phyloP scores from a whole-genome alignment of 2,329 filamentous ascomycete genomes.

The Daldinia sp. region DNA sequence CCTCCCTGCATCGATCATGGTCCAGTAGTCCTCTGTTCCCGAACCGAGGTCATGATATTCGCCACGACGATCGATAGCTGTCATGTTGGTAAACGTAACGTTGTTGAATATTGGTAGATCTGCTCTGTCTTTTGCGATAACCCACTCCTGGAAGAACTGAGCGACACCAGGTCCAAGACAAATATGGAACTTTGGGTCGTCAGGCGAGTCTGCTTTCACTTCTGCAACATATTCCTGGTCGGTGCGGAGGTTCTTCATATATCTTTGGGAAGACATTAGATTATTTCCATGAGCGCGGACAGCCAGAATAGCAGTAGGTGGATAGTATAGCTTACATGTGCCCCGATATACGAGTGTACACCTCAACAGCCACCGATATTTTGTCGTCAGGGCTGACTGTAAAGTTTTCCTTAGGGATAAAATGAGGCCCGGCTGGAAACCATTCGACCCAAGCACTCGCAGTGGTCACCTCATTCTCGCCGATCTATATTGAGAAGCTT shows the following conservation, averaged over 20 bases:
- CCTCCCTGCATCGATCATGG: constrained; percentile 18
- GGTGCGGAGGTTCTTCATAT: constrained; percentile 31
- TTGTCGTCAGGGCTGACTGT: background rate
- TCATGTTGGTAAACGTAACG: constrained; percentile 30
- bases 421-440: background rate
- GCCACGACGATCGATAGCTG: constrained; percentile 6
- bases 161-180: constrained; percentile 32
- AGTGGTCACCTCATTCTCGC: background rate
- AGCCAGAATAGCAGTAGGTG: background rate
- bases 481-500: background rate
- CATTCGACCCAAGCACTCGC: background rate
- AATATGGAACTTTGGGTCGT: constrained; percentile 23
- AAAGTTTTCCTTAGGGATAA: background rate
- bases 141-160: constrained; percentile 27
- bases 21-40: constrained; percentile 18
- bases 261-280: constrained; percentile 2
- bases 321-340: background rate
- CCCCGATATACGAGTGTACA: constrained; percentile 1
- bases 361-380: background rate
- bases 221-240: constrained; percentile 1
- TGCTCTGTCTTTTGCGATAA: constrained; percentile 7
- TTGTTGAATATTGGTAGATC: constrained; percentile 28
- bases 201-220: constrained; percentile 16
- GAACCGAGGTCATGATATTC: constrained; percentile 17
- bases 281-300: background rate